phyloP scores from a whole-genome alignment of 257 asterid genomes.

The Petunia secreta region DNA sequence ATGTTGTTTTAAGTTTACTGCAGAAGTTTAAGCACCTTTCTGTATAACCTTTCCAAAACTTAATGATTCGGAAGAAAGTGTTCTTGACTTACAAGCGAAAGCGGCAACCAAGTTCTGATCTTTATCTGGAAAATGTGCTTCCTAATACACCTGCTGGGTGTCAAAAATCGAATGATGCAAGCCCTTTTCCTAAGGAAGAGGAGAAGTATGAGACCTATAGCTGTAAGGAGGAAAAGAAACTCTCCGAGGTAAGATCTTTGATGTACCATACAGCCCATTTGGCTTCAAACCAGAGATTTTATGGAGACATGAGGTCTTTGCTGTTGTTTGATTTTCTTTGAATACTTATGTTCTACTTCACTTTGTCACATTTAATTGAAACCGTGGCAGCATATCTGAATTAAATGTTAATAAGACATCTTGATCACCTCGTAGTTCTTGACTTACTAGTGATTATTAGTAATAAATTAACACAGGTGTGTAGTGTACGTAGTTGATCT shows the following conservation, averaged over 20 bases:
- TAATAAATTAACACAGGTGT: slow-evolving; percentile 1
- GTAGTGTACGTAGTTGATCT: not conserved
- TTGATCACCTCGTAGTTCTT: not conserved
- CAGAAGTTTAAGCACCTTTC: slow-evolving; percentile 9
- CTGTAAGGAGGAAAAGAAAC: slow-evolving; percentile 38
- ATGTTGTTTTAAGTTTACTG: slow-evolving; percentile 12
- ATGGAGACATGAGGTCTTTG: slow-evolving; percentile 24
- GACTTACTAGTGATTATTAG: not conserved
- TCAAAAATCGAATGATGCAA: slow-evolving; percentile 29
- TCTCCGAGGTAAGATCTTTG: slow-evolving; percentile 53
- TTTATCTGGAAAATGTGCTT: slow-evolving; percentile 32
- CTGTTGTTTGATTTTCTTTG: slow-evolving; percentile 25
- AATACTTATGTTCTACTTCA: not conserved
- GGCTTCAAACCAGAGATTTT: not conserved
- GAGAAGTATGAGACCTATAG: slow-evolving; percentile 34
- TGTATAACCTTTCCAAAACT: not conserved
- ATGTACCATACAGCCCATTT: slow-evolving; percentile 17
- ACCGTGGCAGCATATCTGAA: slow-evolving; percentile 3
- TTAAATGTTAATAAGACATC: not conserved
- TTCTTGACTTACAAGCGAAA: slow-evolving; percentile 72
- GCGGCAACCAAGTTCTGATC: slow-evolving; percentile 44
- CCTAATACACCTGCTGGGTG: slow-evolving; percentile 30
- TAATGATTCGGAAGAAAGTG: slow-evolving; percentile 52
- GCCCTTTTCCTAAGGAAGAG: slow-evolving; percentile 33
- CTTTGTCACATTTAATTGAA: not conserved